Evolutionary conservation across 768 basidiomycete genomes (phyloP).

Genomic region (Mycena albidolilacea): DNA sequence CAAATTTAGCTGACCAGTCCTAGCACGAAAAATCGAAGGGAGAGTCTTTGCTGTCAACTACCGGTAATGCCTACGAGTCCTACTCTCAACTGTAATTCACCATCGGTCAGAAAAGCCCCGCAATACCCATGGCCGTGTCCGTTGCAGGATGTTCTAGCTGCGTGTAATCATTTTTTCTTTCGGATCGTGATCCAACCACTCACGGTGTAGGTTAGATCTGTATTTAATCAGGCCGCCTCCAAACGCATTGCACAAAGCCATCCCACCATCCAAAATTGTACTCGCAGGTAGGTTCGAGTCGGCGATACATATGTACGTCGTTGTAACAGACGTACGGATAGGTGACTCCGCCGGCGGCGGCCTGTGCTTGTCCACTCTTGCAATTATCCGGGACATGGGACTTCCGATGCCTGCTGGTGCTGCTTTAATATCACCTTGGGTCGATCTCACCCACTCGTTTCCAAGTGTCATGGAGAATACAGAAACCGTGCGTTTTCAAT

Average conservation of each 20-base stretch:
- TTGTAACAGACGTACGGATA: neutral
- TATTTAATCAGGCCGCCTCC: conserved; percentile 83
- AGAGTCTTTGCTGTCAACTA: conserved; percentile 77
- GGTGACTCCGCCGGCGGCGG: conserved; percentile 86
- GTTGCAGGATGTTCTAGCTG: conserved; percentile 82
- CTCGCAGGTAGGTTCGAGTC: conserved; percentile 61
- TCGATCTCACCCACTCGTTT: conserved; percentile 90
- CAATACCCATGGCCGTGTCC: conserved; percentile 90
- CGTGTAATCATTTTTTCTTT: conserved; percentile 58
- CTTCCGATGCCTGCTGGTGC: conserved; percentile 82
- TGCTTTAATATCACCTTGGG: conserved; percentile 86
- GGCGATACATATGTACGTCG: too few relatives aligned
- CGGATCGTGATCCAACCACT: neutral
- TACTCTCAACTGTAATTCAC: neutral
- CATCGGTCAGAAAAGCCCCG: conserved; percentile 73
- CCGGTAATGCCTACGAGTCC: conserved; percentile 44
- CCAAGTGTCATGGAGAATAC: conserved; percentile 81
- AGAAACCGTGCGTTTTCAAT: conserved; percentile 60
- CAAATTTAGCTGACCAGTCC: conserved; percentile 31
- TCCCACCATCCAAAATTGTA: conserved; percentile 78
- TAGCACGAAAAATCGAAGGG: conserved; percentile 80
- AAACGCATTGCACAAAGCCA: conserved; percentile 71
- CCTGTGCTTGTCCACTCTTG: conserved; percentile 71
- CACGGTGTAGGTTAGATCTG: conserved; percentile 60
- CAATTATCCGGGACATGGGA: conserved; percentile 78